phyloP scores from a whole-genome alignment of 805 yeast genomes.

The Starmerella kuoi region DNA sequence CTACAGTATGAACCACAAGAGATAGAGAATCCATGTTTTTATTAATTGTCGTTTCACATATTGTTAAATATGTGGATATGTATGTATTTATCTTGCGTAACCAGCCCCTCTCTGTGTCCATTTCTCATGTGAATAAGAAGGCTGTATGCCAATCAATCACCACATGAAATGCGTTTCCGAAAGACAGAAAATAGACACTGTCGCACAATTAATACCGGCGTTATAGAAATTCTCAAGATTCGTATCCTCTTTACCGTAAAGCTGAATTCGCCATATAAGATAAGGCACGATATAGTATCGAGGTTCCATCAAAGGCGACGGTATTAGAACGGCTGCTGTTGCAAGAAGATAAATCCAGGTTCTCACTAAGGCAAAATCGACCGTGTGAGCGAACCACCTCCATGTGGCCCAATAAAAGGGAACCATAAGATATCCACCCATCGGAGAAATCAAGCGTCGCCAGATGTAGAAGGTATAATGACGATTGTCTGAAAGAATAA shows the following conservation, averaged over 20 bases:
- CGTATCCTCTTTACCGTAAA: conserved; percentile 28
- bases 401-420: conserved; percentile 58
- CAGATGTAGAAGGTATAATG: conserved; percentile 85
- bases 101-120: no score
- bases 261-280: conserved; percentile 56
- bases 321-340: conserved; percentile 51
- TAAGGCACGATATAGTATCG: conserved; percentile 80
- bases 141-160: no score
- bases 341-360: conserved; percentile 40
- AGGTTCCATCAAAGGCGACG: conserved; percentile 90
- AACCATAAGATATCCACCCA: conserved; percentile 33
- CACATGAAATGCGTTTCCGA: conserved; percentile 75
- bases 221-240: conserved; percentile 52
- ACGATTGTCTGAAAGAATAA: conserved; percentile 83
- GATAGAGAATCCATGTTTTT: no score
- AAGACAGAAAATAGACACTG: conserved; percentile 44
- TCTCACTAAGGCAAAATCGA: conserved; percentile 10
- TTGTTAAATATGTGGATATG: no score
- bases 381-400: conserved; percentile 30
- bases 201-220: conserved; percentile 40
- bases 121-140: no score
- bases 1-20: no score
- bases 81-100: no score
- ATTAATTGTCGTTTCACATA: no score
- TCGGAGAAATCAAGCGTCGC: conserved; percentile 41